Evolutionary conservation across 306 rosid species (phyloP).

Genomic region (Echinosophora koreensis): DNA sequence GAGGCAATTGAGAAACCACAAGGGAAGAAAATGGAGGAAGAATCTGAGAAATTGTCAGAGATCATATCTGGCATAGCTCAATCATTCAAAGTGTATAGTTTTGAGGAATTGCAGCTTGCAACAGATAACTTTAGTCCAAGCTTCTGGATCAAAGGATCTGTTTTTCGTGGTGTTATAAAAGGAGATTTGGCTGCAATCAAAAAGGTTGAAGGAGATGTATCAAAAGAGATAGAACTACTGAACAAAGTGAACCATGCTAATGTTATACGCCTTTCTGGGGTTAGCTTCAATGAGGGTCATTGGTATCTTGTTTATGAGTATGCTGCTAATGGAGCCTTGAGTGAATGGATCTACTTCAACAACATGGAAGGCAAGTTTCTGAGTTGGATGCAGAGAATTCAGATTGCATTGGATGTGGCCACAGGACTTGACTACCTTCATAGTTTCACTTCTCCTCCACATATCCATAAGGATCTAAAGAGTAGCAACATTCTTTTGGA

Average conservation of each 20-base stretch:
- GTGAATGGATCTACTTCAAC: constrained; percentile 67
- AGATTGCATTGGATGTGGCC: constrained; percentile 81
- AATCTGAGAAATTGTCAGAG: constrained; percentile 54
- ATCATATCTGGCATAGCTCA: constrained; percentile 64
- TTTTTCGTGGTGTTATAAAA: constrained; percentile 63
- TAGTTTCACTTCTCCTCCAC: constrained; percentile 71
- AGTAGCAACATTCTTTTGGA: constrained; percentile 74
- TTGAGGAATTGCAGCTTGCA: constrained; percentile 72
- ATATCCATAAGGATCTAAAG: constrained; percentile 83
- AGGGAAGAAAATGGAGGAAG: constrained; percentile 47
- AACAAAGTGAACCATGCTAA: constrained; percentile 81
- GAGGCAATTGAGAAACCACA: constrained; percentile 51
- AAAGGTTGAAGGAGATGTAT: constrained; percentile 70
- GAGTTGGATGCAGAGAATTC: constrained; percentile 78
- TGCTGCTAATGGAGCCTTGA: constrained; percentile 79
- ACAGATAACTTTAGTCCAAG: constrained; percentile 70
- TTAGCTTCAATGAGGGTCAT: constrained; percentile 72
- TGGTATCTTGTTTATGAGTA: constrained; percentile 89
- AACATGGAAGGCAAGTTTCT: constrained; percentile 52
- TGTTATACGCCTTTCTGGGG: constrained; percentile 79
- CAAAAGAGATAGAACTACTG: constrained; percentile 70
- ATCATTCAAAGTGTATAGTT: constrained; percentile 69
- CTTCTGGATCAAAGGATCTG: constrained; percentile 65
- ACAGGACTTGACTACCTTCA: constrained; percentile 86
- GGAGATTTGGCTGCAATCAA: constrained; percentile 78